Conservation (phyloP, 1,139 yeast species). For the Pichia sp. region DNA sequence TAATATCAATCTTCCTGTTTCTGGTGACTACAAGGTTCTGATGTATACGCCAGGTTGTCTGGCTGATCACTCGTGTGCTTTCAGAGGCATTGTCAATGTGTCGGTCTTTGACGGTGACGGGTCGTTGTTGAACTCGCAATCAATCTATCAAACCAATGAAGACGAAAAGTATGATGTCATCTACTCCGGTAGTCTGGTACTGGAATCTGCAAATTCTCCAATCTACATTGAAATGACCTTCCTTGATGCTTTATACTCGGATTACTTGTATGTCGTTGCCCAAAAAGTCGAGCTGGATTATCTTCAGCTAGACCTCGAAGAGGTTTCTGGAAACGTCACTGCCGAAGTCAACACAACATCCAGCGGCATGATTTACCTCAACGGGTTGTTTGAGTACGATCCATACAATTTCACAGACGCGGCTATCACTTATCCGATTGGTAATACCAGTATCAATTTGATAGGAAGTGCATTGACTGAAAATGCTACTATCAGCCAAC, state of each 20-base stretch:
- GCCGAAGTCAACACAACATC: constrained; percentile 1
- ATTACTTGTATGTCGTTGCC: constrained; percentile 47
- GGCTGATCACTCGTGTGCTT: constrained; percentile 55
- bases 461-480: constrained; percentile 43
- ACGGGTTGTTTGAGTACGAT: constrained; percentile 80
- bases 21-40: constrained; percentile 69
- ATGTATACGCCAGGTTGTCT: constrained; percentile 85
- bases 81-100: constrained; percentile 74
- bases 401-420: constrained; percentile 51
- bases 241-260: constrained; percentile 11
- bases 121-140: constrained; percentile 31
- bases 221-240: constrained; percentile 19
- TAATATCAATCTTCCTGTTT: constrained; percentile 60
- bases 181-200: constrained; percentile 52
- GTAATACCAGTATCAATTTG: constrained; percentile 61
- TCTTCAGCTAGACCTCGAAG: constrained; percentile 46
- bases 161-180: constrained; percentile 74
- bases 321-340: constrained; percentile 31
- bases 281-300: constrained; percentile 64
- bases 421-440: constrained; percentile 29
- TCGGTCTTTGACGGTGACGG: constrained; percentile 45
- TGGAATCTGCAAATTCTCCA: constrained; percentile 18
- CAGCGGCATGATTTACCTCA: constrained; percentile 28
- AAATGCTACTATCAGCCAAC: constrained; percentile 33
- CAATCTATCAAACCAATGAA: constrained; percentile 72